Percentiles rank a stretch among this genome's conserved stretches.
phyloP scores from a whole-genome alignment of 73 alveolate genomes.

The Diophrys appendiculata region DNA sequence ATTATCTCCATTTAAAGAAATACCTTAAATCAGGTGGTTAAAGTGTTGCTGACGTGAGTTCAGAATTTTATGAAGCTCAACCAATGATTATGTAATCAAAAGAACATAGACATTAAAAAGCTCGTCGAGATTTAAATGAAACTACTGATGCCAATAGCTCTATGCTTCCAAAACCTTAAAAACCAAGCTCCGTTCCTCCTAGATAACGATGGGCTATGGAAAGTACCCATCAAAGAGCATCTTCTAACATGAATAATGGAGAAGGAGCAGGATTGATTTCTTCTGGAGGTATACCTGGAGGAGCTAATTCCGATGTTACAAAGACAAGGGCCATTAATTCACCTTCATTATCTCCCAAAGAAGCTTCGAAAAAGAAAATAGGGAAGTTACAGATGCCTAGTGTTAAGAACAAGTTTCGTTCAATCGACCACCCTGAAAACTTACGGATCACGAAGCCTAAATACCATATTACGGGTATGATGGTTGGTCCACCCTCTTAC shows the following conservation, averaged over 20 bases:
- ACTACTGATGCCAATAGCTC: neutral
- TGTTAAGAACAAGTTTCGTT: neutral
- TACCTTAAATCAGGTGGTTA: neutral
- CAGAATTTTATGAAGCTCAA: too few relatives aligned
- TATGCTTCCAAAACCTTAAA: neutral
- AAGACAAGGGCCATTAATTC: neutral
- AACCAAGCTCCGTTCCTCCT: neutral
- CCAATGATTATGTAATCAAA: too few relatives aligned
- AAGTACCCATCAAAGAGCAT: neutral
- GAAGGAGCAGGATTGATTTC: neutral
- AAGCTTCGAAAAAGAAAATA: neutral
- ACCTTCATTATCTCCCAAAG: neutral
- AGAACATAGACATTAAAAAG: too few relatives aligned
- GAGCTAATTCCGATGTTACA: neutral
- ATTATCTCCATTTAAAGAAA: conserved; percentile 66
- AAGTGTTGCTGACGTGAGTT: too few relatives aligned
- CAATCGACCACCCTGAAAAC: neutral
- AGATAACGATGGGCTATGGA: neutral
- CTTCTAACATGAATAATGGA: neutral
- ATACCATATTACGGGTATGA: neutral
- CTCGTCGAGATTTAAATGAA: too few relatives aligned
- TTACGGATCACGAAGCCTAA: neutral
- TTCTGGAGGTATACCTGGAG: neutral
- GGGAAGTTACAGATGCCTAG: neutral
- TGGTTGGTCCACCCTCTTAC: neutral